Percentiles rank a stretch among this genome's conserved stretches.
These are phyloP conservation scores for Starmerella sp. DNA, from an alignment of 805 yeast genomes.

Conservation along the genomic window DNA sequence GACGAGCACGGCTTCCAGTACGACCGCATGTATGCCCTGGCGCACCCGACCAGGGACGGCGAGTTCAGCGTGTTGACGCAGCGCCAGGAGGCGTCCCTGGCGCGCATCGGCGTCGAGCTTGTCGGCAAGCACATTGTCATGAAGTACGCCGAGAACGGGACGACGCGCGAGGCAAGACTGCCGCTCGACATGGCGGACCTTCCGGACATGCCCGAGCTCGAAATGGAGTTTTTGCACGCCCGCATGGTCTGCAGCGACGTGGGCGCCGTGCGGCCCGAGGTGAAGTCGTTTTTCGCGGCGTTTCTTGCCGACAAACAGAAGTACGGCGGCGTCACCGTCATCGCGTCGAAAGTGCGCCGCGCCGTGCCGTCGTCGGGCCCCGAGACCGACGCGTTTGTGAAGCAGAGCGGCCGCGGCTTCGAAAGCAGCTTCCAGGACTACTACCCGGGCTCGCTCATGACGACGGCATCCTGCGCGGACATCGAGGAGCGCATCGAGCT, in stretches of 20 bases:
- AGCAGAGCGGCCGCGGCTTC: constrained; percentile 11
- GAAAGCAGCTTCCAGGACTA: constrained; percentile 24
- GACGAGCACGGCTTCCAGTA: constrained; percentile 25
- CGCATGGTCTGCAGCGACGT: constrained; percentile 22
- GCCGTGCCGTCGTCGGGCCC: constrained; percentile 7
- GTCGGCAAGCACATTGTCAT: constrained; percentile 14
- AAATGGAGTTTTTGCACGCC: constrained; percentile 23
- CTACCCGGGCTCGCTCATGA: constrained; percentile 25
- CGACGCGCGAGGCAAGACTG: constrained; percentile 7
- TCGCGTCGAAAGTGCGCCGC: constrained; percentile 22
- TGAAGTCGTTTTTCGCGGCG: background rate
- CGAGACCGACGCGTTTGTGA: constrained; percentile 5
- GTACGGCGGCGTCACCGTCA: constrained; percentile 18
- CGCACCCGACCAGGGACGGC: constrained; percentile 12
- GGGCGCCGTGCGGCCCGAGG: constrained; percentile 18
- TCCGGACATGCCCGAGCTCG: constrained; percentile 5
- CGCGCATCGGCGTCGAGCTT: constrained; percentile 20
- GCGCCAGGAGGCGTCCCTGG: constrained; percentile 23
- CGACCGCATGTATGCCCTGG: constrained; percentile 28
- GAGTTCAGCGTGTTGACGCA: constrained; percentile 24
- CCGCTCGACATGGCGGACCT: constrained; percentile 12
- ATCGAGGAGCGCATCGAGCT: constrained; percentile 17
- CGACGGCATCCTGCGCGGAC: constrained; percentile 22
- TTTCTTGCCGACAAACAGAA: constrained; percentile 8
- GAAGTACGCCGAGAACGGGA: constrained; percentile 9